Conservation (phyloP, 2,329 filamentous ascomycete genomes). For the Curvularia sp. region DNA sequence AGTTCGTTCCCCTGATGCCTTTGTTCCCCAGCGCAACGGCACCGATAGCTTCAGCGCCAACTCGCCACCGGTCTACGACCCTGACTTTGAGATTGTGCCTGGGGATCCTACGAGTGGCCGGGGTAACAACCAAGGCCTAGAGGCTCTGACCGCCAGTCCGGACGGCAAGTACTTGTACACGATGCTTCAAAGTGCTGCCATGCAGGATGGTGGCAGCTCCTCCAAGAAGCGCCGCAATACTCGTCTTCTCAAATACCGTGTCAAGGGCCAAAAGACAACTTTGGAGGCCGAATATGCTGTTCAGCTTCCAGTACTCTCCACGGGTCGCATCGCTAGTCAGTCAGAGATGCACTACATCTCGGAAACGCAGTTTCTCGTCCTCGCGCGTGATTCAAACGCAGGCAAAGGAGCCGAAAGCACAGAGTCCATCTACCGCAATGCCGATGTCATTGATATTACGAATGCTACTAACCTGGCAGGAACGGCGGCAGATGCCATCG, state of each 20-base stretch:
- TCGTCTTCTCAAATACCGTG: conserved; percentile 69
- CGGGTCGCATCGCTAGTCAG: conserved; percentile 67
- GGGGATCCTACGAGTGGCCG: conserved; percentile 67
- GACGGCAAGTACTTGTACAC: conserved; percentile 70
- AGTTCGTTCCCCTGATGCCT: conserved; percentile 69
- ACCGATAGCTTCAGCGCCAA: conserved; percentile 68
- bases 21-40: conserved; percentile 69
- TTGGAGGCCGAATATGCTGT: conserved; percentile 71
- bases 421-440: conserved; percentile 68
- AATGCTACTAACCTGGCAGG: conserved; percentile 67
- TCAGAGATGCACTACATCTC: conserved; percentile 72
- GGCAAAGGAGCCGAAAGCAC: conserved; percentile 64
- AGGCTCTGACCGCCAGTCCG: conserved; percentile 68
- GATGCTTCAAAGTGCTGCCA: conserved; percentile 69
- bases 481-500: conserved; percentile 42
- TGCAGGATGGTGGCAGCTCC: conserved; percentile 60
- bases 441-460: conserved; percentile 72
- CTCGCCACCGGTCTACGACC: conserved; percentile 67
- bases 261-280: conserved; percentile 56
- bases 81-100: conserved; percentile 58
- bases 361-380: conserved; percentile 69
- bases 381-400: conserved; percentile 67
- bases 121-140: conserved; percentile 77
- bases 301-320: conserved; percentile 65
- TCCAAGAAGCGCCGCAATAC: conserved; percentile 63